Evolutionary conservation across 768 basidiomycete genomes (phyloP), one percentile per base, ranked within the genome.

Genomic region (Paxillus ammoniavirescens): DNA sequence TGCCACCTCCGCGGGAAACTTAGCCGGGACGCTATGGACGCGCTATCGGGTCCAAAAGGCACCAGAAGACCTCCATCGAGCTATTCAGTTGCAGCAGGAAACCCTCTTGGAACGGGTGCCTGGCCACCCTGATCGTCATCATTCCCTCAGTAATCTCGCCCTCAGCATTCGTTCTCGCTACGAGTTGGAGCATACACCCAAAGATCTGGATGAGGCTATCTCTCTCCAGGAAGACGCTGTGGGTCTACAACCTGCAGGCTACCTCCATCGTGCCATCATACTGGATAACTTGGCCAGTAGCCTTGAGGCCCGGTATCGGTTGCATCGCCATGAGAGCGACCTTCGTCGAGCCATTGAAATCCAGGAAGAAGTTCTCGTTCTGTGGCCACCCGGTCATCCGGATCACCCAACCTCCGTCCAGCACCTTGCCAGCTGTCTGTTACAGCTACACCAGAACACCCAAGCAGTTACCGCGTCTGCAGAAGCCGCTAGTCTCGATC

Each of bases 201-300:
- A 49, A 7, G 66, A 67, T 47, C 33, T 61, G 18, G 48, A 64
- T 9, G 58, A 66, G 30, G 58, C 56, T 21, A 53, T 62, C 47
- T 33, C 31, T 35, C 55, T 53, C 10, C 42, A 52, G 15, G 42
- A 36, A 36, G 45, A 41, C 15, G 61, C 46, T 5, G 15, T 61
- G 21, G 42, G 37, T 18, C 36, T 64, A 12, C 40, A 21, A 37
- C 53, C 63, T 12, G 36, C 42, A 21, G 48, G 40, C 8, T 54
- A 62, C 54, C 52, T 55, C 26, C 23, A 53, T 28, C 65, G 47
- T 28, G 28, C 47, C 17, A 12, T 8, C 5, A 42, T 41, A 10
- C 49, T 64, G 35, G 52, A 50, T 37, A 57, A 52, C 44, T 65
- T 68, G 18, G 62, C 62, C 13, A 26, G 9, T 30, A 38, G 56